Conservation (phyloP, 2,329 filamentous ascomycete species). For the Podosphaera fusca region DNA sequence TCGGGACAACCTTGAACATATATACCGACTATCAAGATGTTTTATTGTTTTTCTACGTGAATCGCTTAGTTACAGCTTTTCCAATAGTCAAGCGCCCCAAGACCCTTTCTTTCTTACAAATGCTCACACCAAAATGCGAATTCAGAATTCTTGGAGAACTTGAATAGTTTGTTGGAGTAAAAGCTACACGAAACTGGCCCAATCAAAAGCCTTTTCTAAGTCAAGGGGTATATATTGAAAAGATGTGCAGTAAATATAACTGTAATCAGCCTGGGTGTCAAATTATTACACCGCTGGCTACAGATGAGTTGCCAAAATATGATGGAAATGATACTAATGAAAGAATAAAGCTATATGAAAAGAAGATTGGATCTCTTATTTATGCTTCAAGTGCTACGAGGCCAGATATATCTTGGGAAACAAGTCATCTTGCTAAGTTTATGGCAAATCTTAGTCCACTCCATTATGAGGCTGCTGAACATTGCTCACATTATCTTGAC, state of each 20-base stretch:
- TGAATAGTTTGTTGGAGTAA: neutral
- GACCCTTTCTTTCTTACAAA: neutral
- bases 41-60: neutral
- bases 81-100: neutral
- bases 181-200: neutral
- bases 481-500: neutral
- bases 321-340: neutral
- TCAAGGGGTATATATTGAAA: neutral
- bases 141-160: neutral
- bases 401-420: neutral
- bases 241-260: neutral
- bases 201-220: neutral
- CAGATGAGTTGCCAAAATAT: neutral
- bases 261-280: neutral
- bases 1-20: neutral
- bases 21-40: neutral
- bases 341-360: neutral
- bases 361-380: neutral
- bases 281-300: neutral
- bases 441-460: neutral
- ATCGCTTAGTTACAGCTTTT: neutral
- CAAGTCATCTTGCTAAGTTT: neutral
- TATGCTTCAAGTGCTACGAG: neutral
- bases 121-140: neutral
- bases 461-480: neutral